Evolutionary conservation across 1,139 yeast genomes (phyloP).

Genomic region (Scheffersomyces titani): DNA sequence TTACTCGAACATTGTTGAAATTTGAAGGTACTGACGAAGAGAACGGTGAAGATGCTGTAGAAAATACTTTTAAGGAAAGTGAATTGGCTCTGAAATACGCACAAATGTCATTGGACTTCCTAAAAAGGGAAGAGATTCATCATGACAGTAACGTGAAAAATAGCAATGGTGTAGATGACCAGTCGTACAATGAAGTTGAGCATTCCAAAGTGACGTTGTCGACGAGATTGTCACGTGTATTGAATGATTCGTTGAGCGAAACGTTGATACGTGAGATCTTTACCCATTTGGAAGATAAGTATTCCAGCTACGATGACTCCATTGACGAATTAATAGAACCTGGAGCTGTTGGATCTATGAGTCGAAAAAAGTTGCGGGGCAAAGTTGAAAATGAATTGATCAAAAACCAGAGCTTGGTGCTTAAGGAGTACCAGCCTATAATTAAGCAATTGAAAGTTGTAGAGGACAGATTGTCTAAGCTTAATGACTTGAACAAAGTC

Average conservation of each 20-base stretch:
- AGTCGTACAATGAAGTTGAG: not conserved
- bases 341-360: conserved; percentile 21
- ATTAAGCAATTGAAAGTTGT: conserved; percentile 49
- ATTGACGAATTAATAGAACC: conserved; percentile 18
- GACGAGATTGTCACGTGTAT: conserved; percentile 50
- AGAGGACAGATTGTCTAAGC: conserved; percentile 35
- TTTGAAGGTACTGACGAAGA: conserved; percentile 8
- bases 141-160: not conserved
- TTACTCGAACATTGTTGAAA: conserved; percentile 32
- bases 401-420: conserved; percentile 55
- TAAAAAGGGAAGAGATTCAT: conserved; percentile 8
- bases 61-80: conserved; percentile 5
- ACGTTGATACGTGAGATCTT: conserved; percentile 50
- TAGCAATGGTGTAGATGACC: not conserved
- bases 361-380: conserved; percentile 53
- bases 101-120: conserved; percentile 9
- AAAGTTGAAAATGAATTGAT: conserved; percentile 72
- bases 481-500: conserved; percentile 33
- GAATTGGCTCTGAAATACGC: conserved; percentile 22
- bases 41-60: not conserved
- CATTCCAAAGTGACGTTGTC: conserved; percentile 30
- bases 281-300: conserved; percentile 43
- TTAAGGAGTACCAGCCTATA: conserved; percentile 65
- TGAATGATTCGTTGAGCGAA: conserved; percentile 52
- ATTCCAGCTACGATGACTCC: conserved; percentile 16